phyloP scores from a whole-genome alignment of 768 basidiomycete genomes.

The Mycena haematopus region DNA sequence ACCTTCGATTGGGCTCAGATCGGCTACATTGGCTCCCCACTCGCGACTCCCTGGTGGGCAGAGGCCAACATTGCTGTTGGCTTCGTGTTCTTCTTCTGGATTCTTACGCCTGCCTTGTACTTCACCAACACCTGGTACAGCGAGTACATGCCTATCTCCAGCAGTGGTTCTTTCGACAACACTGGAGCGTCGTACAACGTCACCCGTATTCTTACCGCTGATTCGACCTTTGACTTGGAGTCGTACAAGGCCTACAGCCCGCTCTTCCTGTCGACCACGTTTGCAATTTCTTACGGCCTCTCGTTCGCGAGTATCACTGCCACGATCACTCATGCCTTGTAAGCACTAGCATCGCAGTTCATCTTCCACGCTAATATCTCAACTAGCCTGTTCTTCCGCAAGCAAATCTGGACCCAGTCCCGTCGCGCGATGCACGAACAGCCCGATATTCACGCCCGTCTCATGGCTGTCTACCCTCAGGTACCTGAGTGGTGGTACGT shows the following conservation, averaged over 20 bases:
- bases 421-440: conserved; percentile 78
- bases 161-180: conserved; percentile 50
- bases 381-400: conserved; percentile 74
- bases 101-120: conserved; percentile 34
- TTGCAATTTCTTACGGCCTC: conserved; percentile 40
- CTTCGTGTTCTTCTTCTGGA: conserved; percentile 53
- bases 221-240: conserved; percentile 59
- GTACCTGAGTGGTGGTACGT: conserved; percentile 90
- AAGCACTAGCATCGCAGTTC: too few species aligned
- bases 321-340: not conserved
- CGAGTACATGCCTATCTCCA: not conserved
- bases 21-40: conserved; percentile 42
- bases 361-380: conserved; percentile 45
- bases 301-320: conserved; percentile 81
- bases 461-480: conserved; percentile 78
- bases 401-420: conserved; percentile 77
- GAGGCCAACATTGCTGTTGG: conserved; percentile 41
- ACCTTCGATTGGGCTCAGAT: conserved; percentile 48
- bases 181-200: conserved; percentile 64
- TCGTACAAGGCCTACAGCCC: conserved; percentile 43
- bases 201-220: conserved; percentile 56
- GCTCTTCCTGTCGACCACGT: conserved; percentile 35
- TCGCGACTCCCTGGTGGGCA: conserved; percentile 48
- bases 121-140: not conserved
- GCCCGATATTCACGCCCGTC: conserved; percentile 82